These are phyloP conservation scores for Pneumocystis jirovecii DNA, from an alignment of 1,139 yeast genomes.

Conservation along the genomic window DNA sequence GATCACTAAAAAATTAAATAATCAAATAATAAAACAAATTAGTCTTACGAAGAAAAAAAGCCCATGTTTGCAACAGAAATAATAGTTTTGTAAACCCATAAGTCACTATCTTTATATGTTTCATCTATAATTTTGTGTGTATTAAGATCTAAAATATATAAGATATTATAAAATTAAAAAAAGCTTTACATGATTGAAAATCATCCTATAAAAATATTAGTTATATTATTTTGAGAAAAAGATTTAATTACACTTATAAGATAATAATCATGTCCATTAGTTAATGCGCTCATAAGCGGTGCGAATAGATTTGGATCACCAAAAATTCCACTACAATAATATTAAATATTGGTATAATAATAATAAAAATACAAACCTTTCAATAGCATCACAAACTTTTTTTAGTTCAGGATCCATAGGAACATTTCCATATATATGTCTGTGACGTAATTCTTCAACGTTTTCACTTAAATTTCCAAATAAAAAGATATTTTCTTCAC, in stretches of 20 bases:
- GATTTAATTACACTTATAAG: slow-evolving; percentile 36
- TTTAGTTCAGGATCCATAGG: slow-evolving; percentile 37
- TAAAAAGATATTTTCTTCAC: slow-evolving; percentile 81
- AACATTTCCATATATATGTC: slow-evolving; percentile 41
- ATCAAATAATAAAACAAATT: background rate
- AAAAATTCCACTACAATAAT: slow-evolving; percentile 37
- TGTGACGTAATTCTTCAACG: slow-evolving; percentile 70
- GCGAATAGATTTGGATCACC: slow-evolving; percentile 58
- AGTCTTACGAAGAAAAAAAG: slow-evolving; percentile 35
- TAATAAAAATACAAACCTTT: slow-evolving; percentile 17
- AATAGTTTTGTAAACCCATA: slow-evolving; percentile 66
- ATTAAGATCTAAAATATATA: slow-evolving; percentile 33
- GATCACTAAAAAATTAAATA: slow-evolving; percentile 37
- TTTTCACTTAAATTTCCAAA: slow-evolving; percentile 84
- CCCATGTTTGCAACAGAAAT: slow-evolving; percentile 85
- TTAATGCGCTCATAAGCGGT: slow-evolving; percentile 52
- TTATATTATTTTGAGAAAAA: background rate
- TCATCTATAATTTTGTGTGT: slow-evolving; percentile 65
- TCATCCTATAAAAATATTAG: slow-evolving; percentile 35
- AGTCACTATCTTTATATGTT: slow-evolving; percentile 49
- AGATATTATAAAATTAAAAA: background rate
- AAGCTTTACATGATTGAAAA: slow-evolving; percentile 44
- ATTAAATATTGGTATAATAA: background rate
- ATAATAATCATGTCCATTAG: slow-evolving; percentile 57
- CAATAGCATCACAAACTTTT: slow-evolving; percentile 53